A percentile compares a stretch with the other conserved stretches of the same genome.
phyloP scores from a whole-genome alignment of 768 basidiomycete genomes.

The Lyophyllum atratum region DNA sequence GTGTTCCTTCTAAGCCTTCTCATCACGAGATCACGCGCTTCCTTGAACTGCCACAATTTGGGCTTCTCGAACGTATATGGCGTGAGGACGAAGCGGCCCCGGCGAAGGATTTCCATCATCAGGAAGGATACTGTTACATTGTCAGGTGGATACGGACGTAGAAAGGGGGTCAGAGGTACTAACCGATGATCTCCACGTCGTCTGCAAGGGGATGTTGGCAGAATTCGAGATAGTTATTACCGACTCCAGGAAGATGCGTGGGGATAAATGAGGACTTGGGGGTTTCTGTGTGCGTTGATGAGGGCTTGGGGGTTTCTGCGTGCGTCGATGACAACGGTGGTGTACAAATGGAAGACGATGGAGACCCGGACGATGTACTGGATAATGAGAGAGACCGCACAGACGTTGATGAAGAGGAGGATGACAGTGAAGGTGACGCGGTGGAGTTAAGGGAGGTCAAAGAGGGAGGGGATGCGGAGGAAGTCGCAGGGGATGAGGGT shows the following conservation, averaged over 20 bases:
- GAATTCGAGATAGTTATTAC: slow-evolving; percentile 62
- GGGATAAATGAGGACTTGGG: slow-evolving; percentile 42
- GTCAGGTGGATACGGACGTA: slow-evolving; percentile 12
- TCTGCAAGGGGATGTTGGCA: slow-evolving; percentile 46
- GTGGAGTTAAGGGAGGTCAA: slow-evolving; percentile 6
- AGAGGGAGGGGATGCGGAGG: slow-evolving; percentile 18
- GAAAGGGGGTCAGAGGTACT: slow-evolving; percentile 16
- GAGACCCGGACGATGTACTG: not conserved
- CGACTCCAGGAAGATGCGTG: slow-evolving; percentile 53
- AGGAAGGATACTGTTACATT: slow-evolving; percentile 53
- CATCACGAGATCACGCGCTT: slow-evolving; percentile 37
- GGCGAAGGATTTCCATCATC: slow-evolving; percentile 64
- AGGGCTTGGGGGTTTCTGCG: slow-evolving; percentile 30
- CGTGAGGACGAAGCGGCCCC: slow-evolving; percentile 55
- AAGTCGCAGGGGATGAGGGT: slow-evolving; percentile 1
- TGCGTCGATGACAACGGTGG: not conserved
- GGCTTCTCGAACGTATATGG: slow-evolving; percentile 50
- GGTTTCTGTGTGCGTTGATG: slow-evolving; percentile 21
- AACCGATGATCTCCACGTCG: slow-evolving; percentile 56
- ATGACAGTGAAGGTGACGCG: too few relatives aligned
- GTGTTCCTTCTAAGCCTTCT: slow-evolving; percentile 40
- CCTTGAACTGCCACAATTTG: slow-evolving; percentile 48
- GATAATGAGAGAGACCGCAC: slow-evolving; percentile 6
- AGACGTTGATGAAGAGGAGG: slow-evolving; percentile 22
- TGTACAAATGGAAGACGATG: not conserved